These are phyloP conservation scores for Pyrus hybrid DNA, from an alignment of 331 rosid species.

Conservation along the genomic window DNA sequence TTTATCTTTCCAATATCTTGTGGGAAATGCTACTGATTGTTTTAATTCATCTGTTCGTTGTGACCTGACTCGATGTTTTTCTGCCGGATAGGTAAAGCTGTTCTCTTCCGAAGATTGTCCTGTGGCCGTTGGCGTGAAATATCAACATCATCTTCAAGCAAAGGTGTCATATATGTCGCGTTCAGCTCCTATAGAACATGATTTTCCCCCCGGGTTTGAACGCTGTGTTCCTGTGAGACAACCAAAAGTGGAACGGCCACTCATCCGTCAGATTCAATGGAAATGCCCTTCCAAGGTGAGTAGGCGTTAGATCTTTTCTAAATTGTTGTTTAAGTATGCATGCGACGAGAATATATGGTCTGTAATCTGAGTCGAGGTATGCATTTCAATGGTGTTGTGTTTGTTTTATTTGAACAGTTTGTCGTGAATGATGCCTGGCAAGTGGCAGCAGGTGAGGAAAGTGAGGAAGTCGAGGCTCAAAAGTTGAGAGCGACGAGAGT, in stretches of 20 bases:
- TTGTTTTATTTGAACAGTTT: conserved; percentile 27
- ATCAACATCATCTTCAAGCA: conserved; percentile 37
- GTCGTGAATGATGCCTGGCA: conserved; percentile 28
- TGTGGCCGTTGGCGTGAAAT: conserved; percentile 34
- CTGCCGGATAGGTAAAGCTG: conserved; percentile 38
- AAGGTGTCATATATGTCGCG: conserved; percentile 24
- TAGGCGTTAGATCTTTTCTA: too few species aligned
- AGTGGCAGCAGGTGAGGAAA: conserved; percentile 64
- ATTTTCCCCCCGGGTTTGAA: conserved; percentile 66
- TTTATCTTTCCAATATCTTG: too few species aligned
- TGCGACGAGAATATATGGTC: neutral
- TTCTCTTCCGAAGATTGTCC: conserved; percentile 53
- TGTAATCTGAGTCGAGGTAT: neutral
- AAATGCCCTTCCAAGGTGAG: conserved; percentile 54
- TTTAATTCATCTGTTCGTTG: neutral
- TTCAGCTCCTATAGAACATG: conserved; percentile 24
- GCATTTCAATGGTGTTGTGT: neutral
- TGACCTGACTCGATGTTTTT: neutral
- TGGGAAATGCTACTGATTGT: neutral
- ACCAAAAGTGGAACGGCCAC: conserved; percentile 14
- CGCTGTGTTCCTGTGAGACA: conserved; percentile 9
- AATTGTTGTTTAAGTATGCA: too few species aligned
- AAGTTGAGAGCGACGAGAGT: conserved; percentile 41
- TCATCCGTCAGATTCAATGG: conserved; percentile 43
- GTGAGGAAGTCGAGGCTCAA: conserved; percentile 43